Evolutionary conservation across 768 basidiomycete genomes (phyloP), one percentile per base, ranked within the genome.

Genomic region (Amanita rimosa): DNA sequence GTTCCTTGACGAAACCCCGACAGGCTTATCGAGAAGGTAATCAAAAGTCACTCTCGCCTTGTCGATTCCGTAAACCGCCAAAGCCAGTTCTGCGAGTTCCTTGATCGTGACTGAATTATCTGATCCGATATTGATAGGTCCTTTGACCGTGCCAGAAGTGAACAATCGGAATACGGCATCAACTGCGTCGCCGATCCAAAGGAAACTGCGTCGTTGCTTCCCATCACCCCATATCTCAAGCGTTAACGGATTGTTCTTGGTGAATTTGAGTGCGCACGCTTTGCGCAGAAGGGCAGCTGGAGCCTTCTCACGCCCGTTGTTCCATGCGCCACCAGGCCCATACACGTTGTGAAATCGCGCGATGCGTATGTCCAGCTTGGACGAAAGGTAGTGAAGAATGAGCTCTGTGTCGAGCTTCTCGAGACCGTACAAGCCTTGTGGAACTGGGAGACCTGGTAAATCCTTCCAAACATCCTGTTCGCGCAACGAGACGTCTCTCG

Each of bases 141-240:
- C 53, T 3, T 51, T 36, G 6, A 21, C 40, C 50, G 57, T 64
- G n/a, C 61, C 49, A 1, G 71, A 75, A 1, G 53, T 34, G 13
- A 80, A 55, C 16, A 79, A 67, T 1, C 57, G 61, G 10, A 78
- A 44, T 27, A 80, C 53, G 0, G 64, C 79, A n/a, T 72, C 69
- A 16, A 79, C 71, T 14, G 72, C 71, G 54, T 81, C 77, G 48
- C 67, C 66, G 40, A 79, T 76, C 58, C 64, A 79, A 6, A 79
- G 59, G 55, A 81, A 80, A 49, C 75, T 78, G 1, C 79, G 65
- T 6, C 70, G 64, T 50, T 81, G 79, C 1, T 31, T 52, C 1
- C 78, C 79, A 47, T 71, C 65, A 0, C 79, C 78, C 77, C 78
- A 81, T 27, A 81, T 69, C 56, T 81, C 78, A 29, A 80, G 59